phyloP scores from a whole-genome alignment of 495 filamentous ascomycete species.

The Lasiosphaeria miniovina region DNA sequence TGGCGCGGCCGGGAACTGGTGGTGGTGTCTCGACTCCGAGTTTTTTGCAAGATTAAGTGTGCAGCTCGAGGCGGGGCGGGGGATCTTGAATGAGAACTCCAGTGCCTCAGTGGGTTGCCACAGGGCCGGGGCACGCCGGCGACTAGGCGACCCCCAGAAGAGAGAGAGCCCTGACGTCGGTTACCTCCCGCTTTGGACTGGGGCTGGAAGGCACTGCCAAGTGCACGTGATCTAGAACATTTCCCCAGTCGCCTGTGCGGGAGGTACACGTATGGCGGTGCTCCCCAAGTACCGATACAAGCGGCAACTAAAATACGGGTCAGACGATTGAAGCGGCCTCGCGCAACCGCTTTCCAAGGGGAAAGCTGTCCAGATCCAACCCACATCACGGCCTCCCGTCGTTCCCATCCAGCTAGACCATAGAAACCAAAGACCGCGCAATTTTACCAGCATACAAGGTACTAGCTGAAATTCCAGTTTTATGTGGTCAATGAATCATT shows the following conservation, averaged over 20 bases:
- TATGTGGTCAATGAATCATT: neutral
- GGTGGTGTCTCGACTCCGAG: slow-evolving; percentile 4
- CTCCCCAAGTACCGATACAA: neutral
- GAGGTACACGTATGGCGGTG: neutral
- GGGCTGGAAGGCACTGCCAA: neutral
- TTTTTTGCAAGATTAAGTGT: slow-evolving; percentile 18
- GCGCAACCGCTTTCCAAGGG: slow-evolving; percentile 4
- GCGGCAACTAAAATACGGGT: neutral
- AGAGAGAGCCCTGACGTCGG: slow-evolving; percentile 25
- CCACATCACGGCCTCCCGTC: slow-evolving; percentile 8
- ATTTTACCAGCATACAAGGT: slow-evolving; percentile 2
- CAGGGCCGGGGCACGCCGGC: neutral
- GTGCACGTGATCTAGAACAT: slow-evolving; percentile 5
- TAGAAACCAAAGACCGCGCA: neutral
- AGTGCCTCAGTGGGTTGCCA: slow-evolving; percentile 9
- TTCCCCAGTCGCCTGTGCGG: neutral
- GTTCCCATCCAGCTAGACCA: neutral
- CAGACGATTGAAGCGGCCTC: neutral
- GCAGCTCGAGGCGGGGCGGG: slow-evolving; percentile 18
- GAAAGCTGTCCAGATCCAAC: slow-evolving; percentile 31
- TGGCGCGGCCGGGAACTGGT: neutral
- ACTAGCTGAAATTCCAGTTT: neutral
- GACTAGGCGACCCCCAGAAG: neutral
- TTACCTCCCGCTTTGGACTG: too few relatives aligned
- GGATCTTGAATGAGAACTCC: slow-evolving; percentile 21